Conservation (phyloP, 2,329 filamentous ascomycete genomes). For the Mariannaea sp. region DNA sequence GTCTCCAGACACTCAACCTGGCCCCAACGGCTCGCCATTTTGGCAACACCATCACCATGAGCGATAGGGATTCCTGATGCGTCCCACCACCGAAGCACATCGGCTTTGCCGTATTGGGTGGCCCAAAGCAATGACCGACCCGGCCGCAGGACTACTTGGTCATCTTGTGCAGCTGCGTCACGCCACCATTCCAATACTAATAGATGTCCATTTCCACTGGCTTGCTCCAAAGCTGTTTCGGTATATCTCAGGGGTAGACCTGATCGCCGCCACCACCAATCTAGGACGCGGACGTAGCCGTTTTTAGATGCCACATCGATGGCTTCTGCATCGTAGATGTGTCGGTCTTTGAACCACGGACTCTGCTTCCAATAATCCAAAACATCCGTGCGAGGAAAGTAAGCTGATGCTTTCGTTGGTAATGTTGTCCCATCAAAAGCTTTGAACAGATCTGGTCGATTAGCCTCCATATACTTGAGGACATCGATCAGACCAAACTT, state of each 20-base stretch:
- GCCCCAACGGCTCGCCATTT: slow-evolving; percentile 82
- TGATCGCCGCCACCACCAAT: slow-evolving; percentile 86
- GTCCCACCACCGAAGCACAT: slow-evolving; percentile 87
- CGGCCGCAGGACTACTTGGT: slow-evolving; percentile 69
- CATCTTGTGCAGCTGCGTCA: slow-evolving; percentile 64
- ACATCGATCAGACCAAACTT: slow-evolving; percentile 85
- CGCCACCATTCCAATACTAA: slow-evolving; percentile 94
- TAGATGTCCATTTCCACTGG: slow-evolving; percentile 83
- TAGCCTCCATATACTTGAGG: slow-evolving; percentile 68
- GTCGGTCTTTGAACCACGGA: slow-evolving; percentile 80
- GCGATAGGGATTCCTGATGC: slow-evolving; percentile 77
- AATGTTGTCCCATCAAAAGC: slow-evolving; percentile 84
- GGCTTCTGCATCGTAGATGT: slow-evolving; percentile 78
- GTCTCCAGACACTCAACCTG: slow-evolving; percentile 82
- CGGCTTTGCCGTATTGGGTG: slow-evolving; percentile 78
- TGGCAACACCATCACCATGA: slow-evolving; percentile 81
- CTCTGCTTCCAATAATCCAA: slow-evolving; percentile 91
- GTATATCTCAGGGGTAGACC: slow-evolving; percentile 83
- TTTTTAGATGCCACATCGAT: slow-evolving; percentile 86
- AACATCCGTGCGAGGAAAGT: slow-evolving; percentile 83
- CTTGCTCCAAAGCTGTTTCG: slow-evolving; percentile 84
- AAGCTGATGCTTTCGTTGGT: slow-evolving; percentile 84
- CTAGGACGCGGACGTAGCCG: slow-evolving; percentile 82
- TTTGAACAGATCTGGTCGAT: slow-evolving; percentile 76
- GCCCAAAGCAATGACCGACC: slow-evolving; percentile 85